Conservation (phyloP, 768 basidiomycete genomes). For the Kwoniella pini region DNA sequence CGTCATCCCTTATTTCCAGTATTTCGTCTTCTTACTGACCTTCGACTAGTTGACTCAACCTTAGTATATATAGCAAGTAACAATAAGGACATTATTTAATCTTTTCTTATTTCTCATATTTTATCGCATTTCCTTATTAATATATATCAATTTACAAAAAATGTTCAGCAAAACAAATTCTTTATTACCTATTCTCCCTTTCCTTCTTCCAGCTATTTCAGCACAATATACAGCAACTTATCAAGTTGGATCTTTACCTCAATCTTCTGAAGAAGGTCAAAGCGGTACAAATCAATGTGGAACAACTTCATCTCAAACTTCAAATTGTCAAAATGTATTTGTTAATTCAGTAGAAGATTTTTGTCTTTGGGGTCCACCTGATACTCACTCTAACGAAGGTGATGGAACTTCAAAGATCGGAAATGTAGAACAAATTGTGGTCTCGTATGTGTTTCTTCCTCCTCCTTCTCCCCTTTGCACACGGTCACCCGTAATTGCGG, state of each 20-base stretch:
- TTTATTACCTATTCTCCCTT: conserved; percentile 25
- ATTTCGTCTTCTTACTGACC: neutral
- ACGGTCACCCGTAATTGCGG: no score
- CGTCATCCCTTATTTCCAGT: no score
- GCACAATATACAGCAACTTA: conserved; percentile 53
- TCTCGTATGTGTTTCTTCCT: conserved; percentile 26
- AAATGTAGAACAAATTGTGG: conserved; percentile 45
- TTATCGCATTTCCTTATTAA: neutral
- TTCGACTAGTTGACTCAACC: neutral
- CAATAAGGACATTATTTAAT: no score
- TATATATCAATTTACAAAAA: neutral
- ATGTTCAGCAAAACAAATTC: conserved; percentile 12
- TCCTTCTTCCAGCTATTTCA: conserved; percentile 25
- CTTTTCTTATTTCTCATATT: neutral
- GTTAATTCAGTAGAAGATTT: conserved; percentile 49
- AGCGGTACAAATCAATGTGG: conserved; percentile 68
- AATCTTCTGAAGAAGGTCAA: conserved; percentile 62
- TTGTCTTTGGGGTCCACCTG: conserved; percentile 52
- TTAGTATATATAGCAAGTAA: no score
- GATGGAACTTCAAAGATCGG: conserved; percentile 58
- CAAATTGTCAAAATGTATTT: conserved; percentile 63
- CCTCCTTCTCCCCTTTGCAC: no score
- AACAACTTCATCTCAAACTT: conserved; percentile 61
- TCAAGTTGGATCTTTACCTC: conserved; percentile 29
- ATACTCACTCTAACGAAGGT: conserved; percentile 27